Base-by-base conservation (phyloP, 2,329 filamentous ascomycete species). In the Knufia fluminis region DNA sequence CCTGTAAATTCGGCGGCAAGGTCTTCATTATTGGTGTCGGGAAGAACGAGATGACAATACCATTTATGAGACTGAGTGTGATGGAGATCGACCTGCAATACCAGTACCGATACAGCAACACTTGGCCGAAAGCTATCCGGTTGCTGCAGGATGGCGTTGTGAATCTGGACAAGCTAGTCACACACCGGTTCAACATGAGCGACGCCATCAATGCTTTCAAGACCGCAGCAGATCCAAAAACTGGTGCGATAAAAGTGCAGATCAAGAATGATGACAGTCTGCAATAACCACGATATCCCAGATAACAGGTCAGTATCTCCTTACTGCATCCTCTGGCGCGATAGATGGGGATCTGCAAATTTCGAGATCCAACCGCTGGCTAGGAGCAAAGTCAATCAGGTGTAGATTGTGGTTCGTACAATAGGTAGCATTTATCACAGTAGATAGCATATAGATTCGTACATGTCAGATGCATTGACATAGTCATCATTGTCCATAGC, bases 21-120 rank as follows among this genome's bases (percentile, higher is more conserved):
- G 91, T 97, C 48, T 97, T 97, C 64, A 85, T 97, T 56, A 94
- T 96, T 57, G 91, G 91, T 35, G 90, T 97, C 2, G 92, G 91
- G 58, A 91, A 86, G 76, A 90, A 92, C 66, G 87, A 96, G 74
- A 92, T 97, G 74, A 88, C 80, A 68, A 85, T 97, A 56, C 91
- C 91, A 23, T 97, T 97, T 68, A 96, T 96, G 91, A 74, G 88
- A 46, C 78, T 91, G 51, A 91, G 85, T 61, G 91, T 90, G 4
- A 79, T 86, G 56, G 92, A 97, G 71, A 85, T 97, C 59, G 91
- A 97, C 69, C 74, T 97, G 53, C 87, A 94, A 71, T 92, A 96
- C 68, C 91, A 97, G 73, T 97, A 97, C 73, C 80, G 92, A 54
- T 97, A 97, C 74, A 79, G 78, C 71, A 96, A 97, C 73, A 95